phyloP scores from a whole-genome alignment of 805 yeast species.

The Candida golubevii region DNA sequence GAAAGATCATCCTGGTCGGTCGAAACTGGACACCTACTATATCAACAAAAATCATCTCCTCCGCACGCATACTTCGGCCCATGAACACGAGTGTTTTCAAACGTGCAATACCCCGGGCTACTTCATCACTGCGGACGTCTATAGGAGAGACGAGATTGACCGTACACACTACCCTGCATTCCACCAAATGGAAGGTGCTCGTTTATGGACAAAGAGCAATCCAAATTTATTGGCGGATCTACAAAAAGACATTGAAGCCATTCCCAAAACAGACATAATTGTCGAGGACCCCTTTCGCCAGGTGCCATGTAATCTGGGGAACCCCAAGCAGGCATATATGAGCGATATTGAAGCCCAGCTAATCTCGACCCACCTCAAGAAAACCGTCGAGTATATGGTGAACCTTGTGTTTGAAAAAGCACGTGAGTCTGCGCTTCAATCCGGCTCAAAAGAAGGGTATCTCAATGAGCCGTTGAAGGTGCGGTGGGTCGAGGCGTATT shows the following conservation, averaged over 20 bases:
- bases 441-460: slow-evolving; percentile 56
- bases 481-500: slow-evolving; percentile 92
- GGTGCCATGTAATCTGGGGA: slow-evolving; percentile 49
- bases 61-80: slow-evolving; percentile 96
- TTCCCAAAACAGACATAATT: slow-evolving; percentile 64
- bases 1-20: slow-evolving; percentile 86
- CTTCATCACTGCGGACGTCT: slow-evolving; percentile 92
- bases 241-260: slow-evolving; percentile 50
- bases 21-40: slow-evolving; percentile 90
- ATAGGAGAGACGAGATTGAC: slow-evolving; percentile 92
- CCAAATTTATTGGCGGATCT: slow-evolving; percentile 39
- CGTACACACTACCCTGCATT: slow-evolving; percentile 95
- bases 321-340: slow-evolving; percentile 83
- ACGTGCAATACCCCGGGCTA: slow-evolving; percentile 73
- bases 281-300: slow-evolving; percentile 65
- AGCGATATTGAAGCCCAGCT: slow-evolving; percentile 62
- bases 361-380: slow-evolving; percentile 72
- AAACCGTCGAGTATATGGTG: slow-evolving; percentile 79
- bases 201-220: slow-evolving; percentile 65
- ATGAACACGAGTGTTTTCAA: slow-evolving; percentile 81
- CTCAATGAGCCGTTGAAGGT: slow-evolving; percentile 73
- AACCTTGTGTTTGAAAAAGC: slow-evolving; percentile 78
- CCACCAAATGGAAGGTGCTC: slow-evolving; percentile 97
- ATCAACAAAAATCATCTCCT: slow-evolving; percentile 66
- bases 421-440: slow-evolving; percentile 51